A percentile compares a stretch with the other conserved stretches of the same genome.
Evolutionary conservation across 345 rosid species (phyloP).

Genomic region (Citrus medica): DNA sequence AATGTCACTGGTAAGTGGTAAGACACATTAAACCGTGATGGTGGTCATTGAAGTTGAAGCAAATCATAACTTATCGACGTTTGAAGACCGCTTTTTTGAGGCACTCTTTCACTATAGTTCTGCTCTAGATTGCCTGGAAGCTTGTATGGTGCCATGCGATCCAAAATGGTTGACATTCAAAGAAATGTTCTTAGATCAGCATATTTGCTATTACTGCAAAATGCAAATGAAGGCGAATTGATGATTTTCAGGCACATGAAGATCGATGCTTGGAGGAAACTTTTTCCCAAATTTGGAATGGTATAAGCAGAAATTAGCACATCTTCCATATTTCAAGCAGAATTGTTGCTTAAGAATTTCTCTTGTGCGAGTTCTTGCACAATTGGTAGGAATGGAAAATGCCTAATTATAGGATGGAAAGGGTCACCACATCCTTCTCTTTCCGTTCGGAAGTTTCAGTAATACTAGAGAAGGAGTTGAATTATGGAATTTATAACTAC

Average conservation of each 20-base stretch:
- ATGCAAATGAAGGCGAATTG: slow-evolving; percentile 7
- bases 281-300: slow-evolving; percentile 8
- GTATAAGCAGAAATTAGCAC: slow-evolving; percentile 8
- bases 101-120: neutral
- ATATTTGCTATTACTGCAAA: slow-evolving; percentile 6
- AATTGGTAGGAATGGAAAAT: neutral
- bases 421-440: too few relatives aligned
- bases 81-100: neutral
- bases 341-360: neutral
- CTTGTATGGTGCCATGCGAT: neutral
- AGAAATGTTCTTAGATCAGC: neutral
- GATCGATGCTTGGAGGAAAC: slow-evolving; percentile 12
- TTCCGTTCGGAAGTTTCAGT: too few relatives aligned
- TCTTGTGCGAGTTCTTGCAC: neutral
- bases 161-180: neutral
- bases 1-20: neutral
- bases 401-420: neutral
- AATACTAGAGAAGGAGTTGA: too few relatives aligned
- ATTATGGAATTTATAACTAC: too few relatives aligned
- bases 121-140: slow-evolving; percentile 5
- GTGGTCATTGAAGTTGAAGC: slow-evolving; percentile 1
- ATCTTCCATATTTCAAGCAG: slow-evolving; percentile 16
- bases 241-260: slow-evolving; percentile 12
- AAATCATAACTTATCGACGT: neutral
- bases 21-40: slow-evolving; percentile 2